Percentiles rank a stretch among this genome's conserved stretches.
phyloP scores from a whole-genome alignment of 176 grass and related monocot genomes.

The Hordeum vulgare region MorexV3_pseudomolecules_assembly NC_058520.1:593363122-593363621 shows the following conservation, averaged over 20 bases:
- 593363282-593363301: slow-evolving; percentile 17
- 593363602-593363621: no score
- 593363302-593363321: slow-evolving; percentile 51
- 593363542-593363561: no score
- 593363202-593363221: slow-evolving; percentile 61
- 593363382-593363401: slow-evolving; percentile 47
- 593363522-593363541: no score
- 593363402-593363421: neutral
- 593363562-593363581: no score
- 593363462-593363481: no score
- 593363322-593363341: slow-evolving; percentile 95
- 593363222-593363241: slow-evolving; percentile 67
- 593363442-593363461: no score
- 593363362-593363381: slow-evolving; percentile 50
- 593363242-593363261: neutral
- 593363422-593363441: no score
- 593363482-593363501: no score
- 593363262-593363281: slow-evolving; percentile 36
- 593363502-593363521: no score
- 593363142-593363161: slow-evolving; percentile 58
- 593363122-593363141: slow-evolving; percentile 79
- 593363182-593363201: slow-evolving; percentile 71
- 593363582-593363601: no score
- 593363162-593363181: slow-evolving; percentile 48
- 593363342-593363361: slow-evolving; percentile 80